These are phyloP conservation scores for Rhodamnia rubescens DNA, from an alignment of 345 rosid species.

Conservation along the genomic window DNA sequence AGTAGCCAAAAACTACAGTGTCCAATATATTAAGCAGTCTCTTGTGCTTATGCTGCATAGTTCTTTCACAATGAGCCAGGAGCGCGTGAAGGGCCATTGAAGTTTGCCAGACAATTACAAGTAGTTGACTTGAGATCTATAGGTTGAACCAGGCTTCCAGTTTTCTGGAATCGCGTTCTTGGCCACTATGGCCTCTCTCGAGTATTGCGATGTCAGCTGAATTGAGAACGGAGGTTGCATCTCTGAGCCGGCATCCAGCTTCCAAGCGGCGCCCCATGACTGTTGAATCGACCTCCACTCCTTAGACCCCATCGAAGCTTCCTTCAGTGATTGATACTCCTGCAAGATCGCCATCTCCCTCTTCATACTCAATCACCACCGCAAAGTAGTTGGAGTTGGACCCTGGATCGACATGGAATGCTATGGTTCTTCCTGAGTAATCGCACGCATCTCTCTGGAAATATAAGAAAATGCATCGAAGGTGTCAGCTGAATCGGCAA, in stretches of 20 bases:
- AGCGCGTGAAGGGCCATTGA: neutral
- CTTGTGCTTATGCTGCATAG: neutral
- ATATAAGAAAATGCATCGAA: neutral
- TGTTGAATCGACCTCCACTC: slow-evolving; percentile 36
- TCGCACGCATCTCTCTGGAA: slow-evolving; percentile 28
- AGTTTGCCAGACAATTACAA: neutral
- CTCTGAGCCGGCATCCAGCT: slow-evolving; percentile 26
- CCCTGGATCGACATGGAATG: slow-evolving; percentile 31
- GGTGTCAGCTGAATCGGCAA: neutral
- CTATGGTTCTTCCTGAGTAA: slow-evolving; percentile 20
- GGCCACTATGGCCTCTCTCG: slow-evolving; percentile 27
- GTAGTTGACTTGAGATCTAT: slow-evolving; percentile 31
- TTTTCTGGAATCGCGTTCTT: slow-evolving; percentile 32
- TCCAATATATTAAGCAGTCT: neutral
- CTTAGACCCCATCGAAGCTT: neutral
- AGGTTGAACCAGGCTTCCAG: slow-evolving; percentile 39
- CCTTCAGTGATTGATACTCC: slow-evolving; percentile 10
- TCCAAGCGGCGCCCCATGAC: slow-evolving; percentile 55
- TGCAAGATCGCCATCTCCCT: slow-evolving; percentile 40
- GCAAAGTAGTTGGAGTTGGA: slow-evolving; percentile 36
- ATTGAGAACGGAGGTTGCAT: slow-evolving; percentile 33
- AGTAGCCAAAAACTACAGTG: neutral
- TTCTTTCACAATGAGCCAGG: neutral
- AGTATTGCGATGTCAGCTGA: slow-evolving; percentile 19
- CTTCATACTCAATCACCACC: slow-evolving; percentile 26